Evolutionary conservation across 108 stramenopile genomes (phyloP), one percentile per base, ranked within the genome.

Genomic region (Nannochloropsis oceanica): DNA sequence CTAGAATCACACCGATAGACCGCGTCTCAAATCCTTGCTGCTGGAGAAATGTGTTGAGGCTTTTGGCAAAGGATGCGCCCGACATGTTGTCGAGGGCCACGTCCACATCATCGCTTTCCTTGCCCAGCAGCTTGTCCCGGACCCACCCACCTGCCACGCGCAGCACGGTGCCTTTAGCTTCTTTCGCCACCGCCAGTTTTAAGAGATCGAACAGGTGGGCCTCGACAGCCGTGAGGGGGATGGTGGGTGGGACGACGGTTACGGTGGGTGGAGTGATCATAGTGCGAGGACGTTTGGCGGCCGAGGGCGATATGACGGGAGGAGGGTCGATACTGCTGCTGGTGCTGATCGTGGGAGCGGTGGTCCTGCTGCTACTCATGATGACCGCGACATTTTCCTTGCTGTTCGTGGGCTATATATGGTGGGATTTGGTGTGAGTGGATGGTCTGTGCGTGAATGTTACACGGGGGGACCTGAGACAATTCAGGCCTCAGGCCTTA

Each of bases 31-130:
- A n/a, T 5, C 92, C 92, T 81, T 43, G 8, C 24, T 43, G 25
- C 79, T 42, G 42, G 43, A 95, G 91, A 81, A 95, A 95, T 13
- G 84, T 86, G 86, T 95, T 93, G 11, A 98, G 94, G 80, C 92
- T 84, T 43, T 92, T 82, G 8, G 99, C 99, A 85, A 98, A 97
- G 42, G 93, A 93, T 14, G 93, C 94, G 13, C 99, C 98, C 43
- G 95, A 95, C 87, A 93, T 91, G 82, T 93, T 91, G 87, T 98
- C 96, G 43, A 98, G 87, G 8, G 97, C 96, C 24, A 99, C 89
- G 81, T 99, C 97, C 18, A 99, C 94, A 92, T 99, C 97, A 84
- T 95, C 92, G 82, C 88, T 93, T 44, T 93, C 84, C 79, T 91
- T 81, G 24, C 95, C 93, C 73, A 99, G 86, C 1, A 98, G 83